These are phyloP conservation scores for Reticulascus tulasneorum DNA, from an alignment of 2,329 filamentous ascomycete genomes.

Conservation along the genomic window DNA sequence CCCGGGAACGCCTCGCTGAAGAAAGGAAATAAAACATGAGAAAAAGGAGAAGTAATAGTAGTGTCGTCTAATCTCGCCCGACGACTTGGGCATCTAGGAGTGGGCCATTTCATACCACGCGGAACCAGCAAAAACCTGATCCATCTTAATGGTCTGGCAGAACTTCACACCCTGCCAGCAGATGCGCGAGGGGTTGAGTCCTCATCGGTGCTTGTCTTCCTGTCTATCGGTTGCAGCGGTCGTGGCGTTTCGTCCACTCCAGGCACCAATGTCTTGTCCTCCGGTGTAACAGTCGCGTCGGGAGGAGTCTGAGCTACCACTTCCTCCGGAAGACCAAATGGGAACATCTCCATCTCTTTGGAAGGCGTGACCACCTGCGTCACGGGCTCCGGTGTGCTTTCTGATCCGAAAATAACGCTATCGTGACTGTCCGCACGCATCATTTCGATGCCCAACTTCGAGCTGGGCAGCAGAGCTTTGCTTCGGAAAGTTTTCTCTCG, in stretches of 20 bases:
- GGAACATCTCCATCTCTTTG: slow-evolving; percentile 31
- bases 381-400: slow-evolving; percentile 47
- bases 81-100: background rate
- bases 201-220: slow-evolving; percentile 23
- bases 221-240: slow-evolving; percentile 21
- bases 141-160: slow-evolving; percentile 10
- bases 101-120: background rate
- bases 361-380: slow-evolving; percentile 50
- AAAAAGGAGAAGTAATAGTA: slow-evolving; percentile 3
- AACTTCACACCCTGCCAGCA: slow-evolving; percentile 9
- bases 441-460: slow-evolving; percentile 94
- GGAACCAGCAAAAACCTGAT: too few relatives aligned
- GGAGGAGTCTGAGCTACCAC: slow-evolving; percentile 23
- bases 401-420: slow-evolving; percentile 58
- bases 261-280: slow-evolving; percentile 12
- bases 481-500: slow-evolving; percentile 45
- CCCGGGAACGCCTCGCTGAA: slow-evolving; percentile 13
- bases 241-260: slow-evolving; percentile 42
- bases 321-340: slow-evolving; percentile 20
- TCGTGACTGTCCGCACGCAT: slow-evolving; percentile 95
- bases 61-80: background rate
- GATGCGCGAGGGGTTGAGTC: slow-evolving; percentile 38
- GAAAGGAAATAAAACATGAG: slow-evolving; percentile 5
- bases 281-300: slow-evolving; percentile 18
- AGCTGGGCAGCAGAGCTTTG: slow-evolving; percentile 64